phyloP scores from a whole-genome alignment of 192 early-diverging fungal species.

The Spinellus fusiger region DNA sequence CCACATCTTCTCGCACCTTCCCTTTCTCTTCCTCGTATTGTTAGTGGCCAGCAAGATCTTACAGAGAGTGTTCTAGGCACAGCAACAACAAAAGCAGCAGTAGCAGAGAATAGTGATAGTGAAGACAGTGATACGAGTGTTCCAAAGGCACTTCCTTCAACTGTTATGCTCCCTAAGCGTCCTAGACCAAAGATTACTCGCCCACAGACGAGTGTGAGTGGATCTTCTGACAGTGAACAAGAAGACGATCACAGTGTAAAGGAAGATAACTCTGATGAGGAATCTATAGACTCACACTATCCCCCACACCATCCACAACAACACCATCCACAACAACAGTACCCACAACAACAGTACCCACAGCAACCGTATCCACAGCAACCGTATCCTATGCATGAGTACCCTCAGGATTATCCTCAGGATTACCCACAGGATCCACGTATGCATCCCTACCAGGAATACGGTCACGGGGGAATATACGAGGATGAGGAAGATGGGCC shows the following conservation, averaged over 20 bases:
- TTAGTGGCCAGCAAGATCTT: background rate
- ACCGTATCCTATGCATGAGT: background rate
- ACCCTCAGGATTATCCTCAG: slow-evolving; percentile 6
- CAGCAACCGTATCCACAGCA: background rate
- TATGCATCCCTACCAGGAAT: background rate
- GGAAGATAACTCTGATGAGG: background rate
- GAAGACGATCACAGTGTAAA: slow-evolving; percentile 1
- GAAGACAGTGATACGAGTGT: background rate
- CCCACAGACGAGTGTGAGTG: slow-evolving; percentile 14
- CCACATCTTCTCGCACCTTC: background rate
- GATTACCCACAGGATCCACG: slow-evolving; percentile 3
- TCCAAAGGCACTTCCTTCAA: background rate
- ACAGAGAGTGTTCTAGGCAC: background rate
- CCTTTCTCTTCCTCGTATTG: background rate
- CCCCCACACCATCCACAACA: background rate
- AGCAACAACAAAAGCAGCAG: background rate
- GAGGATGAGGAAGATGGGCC: slow-evolving; percentile 24
- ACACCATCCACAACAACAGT: background rate
- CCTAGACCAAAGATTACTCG: slow-evolving; percentile 9
- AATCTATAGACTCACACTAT: background rate
- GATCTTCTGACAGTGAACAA: background rate
- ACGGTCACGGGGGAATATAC: background rate
- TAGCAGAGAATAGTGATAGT: background rate
- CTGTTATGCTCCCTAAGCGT: background rate
- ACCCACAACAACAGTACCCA: background rate